A percentile compares a stretch with the other conserved stretches of the same genome.
phyloP scores from a whole-genome alignment of 352 stramenopile genomes.

The Phytopythium mirpurense region DNA sequence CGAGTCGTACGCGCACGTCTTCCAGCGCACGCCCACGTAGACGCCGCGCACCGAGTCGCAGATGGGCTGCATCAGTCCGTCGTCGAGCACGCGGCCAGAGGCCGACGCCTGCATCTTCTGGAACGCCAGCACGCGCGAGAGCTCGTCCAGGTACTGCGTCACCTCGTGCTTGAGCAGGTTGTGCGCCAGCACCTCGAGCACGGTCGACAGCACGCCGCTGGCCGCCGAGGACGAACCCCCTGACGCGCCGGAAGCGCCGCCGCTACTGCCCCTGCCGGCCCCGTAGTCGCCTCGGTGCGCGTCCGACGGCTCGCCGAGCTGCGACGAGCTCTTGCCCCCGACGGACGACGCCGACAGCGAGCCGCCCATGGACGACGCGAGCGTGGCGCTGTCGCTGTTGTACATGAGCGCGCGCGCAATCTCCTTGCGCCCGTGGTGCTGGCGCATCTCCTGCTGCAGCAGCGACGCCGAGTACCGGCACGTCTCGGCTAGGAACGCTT shows the following conservation, averaged over 20 bases:
- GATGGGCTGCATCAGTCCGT: constrained; percentile 72
- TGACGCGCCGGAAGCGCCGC: constrained; percentile 14
- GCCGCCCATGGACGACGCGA: constrained; percentile 9
- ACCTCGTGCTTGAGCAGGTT: constrained; percentile 80
- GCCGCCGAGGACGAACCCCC: constrained; percentile 12
- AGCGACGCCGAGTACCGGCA: constrained; percentile 65
- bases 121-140: constrained; percentile 59
- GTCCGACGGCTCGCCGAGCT: background rate
- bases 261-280: constrained; percentile 1
- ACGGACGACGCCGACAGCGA: constrained; percentile 12
- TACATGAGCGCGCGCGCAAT: constrained; percentile 63
- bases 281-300: background rate
- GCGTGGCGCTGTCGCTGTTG: constrained; percentile 5
- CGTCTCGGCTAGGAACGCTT: constrained; percentile 56
- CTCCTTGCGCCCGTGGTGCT: constrained; percentile 66
- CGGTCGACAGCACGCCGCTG: constrained; percentile 44
- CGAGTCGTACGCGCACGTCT: constrained; percentile 71
- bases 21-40: constrained; percentile 74
- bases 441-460: constrained; percentile 80
- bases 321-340: constrained; percentile 6
- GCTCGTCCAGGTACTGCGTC: constrained; percentile 54
- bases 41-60: constrained; percentile 80
- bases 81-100: constrained; percentile 65
- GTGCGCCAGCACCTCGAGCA: constrained; percentile 66
- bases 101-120: constrained; percentile 50